Evolutionary conservation across 108 stramenopile genomes (phyloP).

Genomic region (Stephanodiscus triporus): DNA sequence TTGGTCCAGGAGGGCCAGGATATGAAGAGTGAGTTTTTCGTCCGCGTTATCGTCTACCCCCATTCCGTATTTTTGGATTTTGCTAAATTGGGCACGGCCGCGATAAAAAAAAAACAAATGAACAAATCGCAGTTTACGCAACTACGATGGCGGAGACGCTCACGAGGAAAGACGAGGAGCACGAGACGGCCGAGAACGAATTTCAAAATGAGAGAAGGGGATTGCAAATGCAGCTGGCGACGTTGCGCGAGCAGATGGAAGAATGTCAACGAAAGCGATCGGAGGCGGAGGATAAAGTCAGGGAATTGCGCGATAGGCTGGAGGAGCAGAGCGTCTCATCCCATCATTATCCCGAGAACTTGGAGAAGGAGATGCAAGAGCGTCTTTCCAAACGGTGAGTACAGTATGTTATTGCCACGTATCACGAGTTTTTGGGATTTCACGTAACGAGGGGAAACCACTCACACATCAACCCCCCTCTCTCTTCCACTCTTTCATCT

Average conservation of each 20-base stretch:
- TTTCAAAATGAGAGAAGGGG: conserved; percentile 1
- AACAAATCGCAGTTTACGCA: no score
- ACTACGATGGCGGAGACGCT: conserved; percentile 3
- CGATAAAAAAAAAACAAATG: no score
- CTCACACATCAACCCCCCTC: no score
- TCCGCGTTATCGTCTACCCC: no score
- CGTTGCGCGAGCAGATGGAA: background rate
- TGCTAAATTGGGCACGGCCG: no score
- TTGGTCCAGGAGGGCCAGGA: conserved; percentile 14
- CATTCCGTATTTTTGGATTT: no score
- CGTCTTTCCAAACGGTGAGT: conserved; percentile 28
- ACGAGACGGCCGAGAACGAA: background rate
- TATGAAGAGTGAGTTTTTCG: no score
- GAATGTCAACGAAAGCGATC: background rate
- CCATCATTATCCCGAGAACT: conserved; percentile 4
- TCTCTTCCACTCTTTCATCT: background rate
- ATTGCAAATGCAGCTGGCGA: background rate
- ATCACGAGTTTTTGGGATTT: no score
- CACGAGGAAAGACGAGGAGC: conserved; percentile 1
- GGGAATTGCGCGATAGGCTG: conserved; percentile 21
- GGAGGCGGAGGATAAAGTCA: conserved; percentile 16
- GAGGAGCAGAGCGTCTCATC: conserved; percentile 7
- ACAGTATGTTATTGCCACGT: background rate
- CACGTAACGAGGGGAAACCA: no score
- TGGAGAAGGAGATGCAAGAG: conserved; percentile 48